Percentiles rank a stretch among this genome's conserved stretches.
Evolutionary conservation across 116 monocot species (phyloP).

Genomic region (Cymodocea nodosa): DNA sequence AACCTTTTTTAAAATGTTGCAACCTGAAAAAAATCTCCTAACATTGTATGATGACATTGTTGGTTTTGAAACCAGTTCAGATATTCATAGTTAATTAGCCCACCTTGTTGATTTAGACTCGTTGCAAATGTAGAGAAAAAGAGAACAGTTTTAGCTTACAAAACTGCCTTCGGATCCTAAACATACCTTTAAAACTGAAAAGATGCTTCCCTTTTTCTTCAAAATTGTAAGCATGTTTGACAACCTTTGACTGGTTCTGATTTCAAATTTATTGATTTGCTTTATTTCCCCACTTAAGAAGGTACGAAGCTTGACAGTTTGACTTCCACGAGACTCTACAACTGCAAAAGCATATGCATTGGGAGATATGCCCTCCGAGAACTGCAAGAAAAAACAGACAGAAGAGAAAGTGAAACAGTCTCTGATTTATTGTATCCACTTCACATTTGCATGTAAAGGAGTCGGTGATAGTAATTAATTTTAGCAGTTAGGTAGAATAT

Average conservation of each 20-base stretch:
- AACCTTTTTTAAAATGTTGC: no score
- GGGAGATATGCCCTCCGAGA: conserved; percentile 43
- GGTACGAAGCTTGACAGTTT: conserved; percentile 37
- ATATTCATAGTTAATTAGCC: no score
- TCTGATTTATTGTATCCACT: not conserved
- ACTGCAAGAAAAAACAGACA: conserved; percentile 32
- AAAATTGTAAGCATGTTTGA: conserved; percentile 37
- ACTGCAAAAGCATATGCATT: conserved; percentile 77
- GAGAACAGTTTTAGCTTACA: not conserved
- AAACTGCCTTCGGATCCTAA: not conserved
- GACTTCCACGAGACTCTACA: conserved; percentile 53
- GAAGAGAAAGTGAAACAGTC: not conserved
- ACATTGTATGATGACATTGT: no score
- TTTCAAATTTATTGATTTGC: conserved; percentile 23
- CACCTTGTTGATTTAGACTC: no score
- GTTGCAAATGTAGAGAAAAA: not conserved
- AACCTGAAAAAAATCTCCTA: no score
- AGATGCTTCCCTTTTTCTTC: conserved; percentile 21
- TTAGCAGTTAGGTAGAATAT: no score
- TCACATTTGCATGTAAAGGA: not conserved
- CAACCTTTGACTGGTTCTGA: conserved; percentile 46
- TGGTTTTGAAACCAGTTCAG: no score
- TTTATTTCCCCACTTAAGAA: conserved; percentile 54
- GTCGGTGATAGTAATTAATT: no score
- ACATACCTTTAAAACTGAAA: conserved; percentile 64